These are phyloP conservation scores for Isatis lusitanica DNA, from an alignment of 441 rosid species.

Conservation along the genomic window DNA sequence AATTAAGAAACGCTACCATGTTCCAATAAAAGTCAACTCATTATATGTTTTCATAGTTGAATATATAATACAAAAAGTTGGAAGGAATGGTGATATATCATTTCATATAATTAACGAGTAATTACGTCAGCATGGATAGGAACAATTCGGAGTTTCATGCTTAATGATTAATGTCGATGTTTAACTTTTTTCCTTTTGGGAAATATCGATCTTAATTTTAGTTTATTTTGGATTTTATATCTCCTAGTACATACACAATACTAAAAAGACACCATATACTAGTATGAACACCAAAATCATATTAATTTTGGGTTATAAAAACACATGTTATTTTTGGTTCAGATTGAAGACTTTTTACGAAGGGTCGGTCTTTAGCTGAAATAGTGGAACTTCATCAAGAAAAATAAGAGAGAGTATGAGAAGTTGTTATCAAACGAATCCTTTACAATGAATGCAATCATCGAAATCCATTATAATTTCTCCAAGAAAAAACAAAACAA, in stretches of 20 bases:
- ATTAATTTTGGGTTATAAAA: not conserved
- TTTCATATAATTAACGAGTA: not conserved
- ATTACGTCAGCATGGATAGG: not conserved
- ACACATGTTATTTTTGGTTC: slow-evolving; percentile 17
- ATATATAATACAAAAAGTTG: not conserved
- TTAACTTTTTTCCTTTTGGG: not conserved
- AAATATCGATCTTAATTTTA: not conserved
- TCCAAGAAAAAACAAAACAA: not conserved
- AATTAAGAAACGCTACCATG: not conserved
- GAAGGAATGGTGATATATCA: not conserved
- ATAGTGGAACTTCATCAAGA: slow-evolving; percentile 9
- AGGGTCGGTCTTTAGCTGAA: slow-evolving; percentile 14
- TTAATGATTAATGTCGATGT: not conserved
- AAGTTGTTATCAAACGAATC: slow-evolving; percentile 37
- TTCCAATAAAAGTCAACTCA: not conserved
- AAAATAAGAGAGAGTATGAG: slow-evolving; percentile 16
- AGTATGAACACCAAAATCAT: not conserved
- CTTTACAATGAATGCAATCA: slow-evolving; percentile 37
- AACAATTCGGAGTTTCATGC: not conserved
- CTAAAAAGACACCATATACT: not conserved
- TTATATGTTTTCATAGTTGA: not conserved
- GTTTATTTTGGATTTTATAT: not conserved
- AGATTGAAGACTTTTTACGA: slow-evolving; percentile 6
- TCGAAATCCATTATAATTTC: slow-evolving; percentile 18
- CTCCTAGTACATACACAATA: not conserved